Percentiles rank a stretch among this genome's conserved stretches.
phyloP scores from a whole-genome alignment of 2,329 filamentous ascomycete species.

The Aureobasidium sp. region DNA sequence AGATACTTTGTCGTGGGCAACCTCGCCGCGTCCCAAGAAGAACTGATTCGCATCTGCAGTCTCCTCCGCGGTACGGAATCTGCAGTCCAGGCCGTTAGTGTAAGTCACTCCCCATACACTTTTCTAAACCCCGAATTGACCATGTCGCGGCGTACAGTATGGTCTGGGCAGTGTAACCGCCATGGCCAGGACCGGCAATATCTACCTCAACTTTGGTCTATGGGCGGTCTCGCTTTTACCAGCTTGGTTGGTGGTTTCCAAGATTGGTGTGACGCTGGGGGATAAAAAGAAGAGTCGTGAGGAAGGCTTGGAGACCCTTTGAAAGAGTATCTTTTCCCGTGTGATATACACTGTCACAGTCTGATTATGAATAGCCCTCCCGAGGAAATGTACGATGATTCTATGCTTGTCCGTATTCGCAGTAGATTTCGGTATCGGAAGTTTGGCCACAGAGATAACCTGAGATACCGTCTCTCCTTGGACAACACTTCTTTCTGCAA shows the following conservation, averaged over 20 bases:
- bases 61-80: constrained; percentile 62
- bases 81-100: constrained; percentile 61
- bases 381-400: too few species aligned
- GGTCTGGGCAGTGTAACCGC: constrained; percentile 53
- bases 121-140: too few species aligned
- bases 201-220: constrained; percentile 63
- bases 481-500: too few species aligned
- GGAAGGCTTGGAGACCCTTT: not conserved
- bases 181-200: constrained; percentile 55
- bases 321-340: too few species aligned
- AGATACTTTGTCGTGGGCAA: constrained; percentile 64
- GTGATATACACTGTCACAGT: too few species aligned
- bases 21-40: constrained; percentile 50
- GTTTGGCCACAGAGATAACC: too few species aligned
- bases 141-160: constrained; percentile 35
- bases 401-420: too few species aligned
- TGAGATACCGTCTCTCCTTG: too few species aligned
- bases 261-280: constrained; percentile 37
- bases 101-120: constrained; percentile 21
- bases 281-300: not conserved
- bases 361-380: too few species aligned
- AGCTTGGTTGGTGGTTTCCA: constrained; percentile 56
- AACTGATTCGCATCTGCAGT: constrained; percentile 60
- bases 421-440: too few species aligned
- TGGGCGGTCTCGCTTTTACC: constrained; percentile 57